Evolutionary conservation across 106 monocot species (phyloP).

Genomic region (Iris macrosiphon): DNA sequence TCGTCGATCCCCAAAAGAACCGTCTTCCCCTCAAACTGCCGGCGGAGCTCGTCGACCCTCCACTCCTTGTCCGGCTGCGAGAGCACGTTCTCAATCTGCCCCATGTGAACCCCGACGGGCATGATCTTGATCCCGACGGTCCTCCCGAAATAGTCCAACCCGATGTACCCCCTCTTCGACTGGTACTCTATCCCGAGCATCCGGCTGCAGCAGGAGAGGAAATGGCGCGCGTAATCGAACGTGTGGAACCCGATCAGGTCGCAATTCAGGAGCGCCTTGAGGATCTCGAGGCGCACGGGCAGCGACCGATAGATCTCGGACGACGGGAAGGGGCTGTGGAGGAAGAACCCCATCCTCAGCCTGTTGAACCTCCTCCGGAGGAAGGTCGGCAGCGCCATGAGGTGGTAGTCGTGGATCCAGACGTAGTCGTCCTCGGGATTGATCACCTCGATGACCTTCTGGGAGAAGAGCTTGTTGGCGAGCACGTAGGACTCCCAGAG

Average conservation of each 20-base stretch:
- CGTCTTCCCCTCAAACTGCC: constrained; percentile 50
- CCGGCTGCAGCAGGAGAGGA: constrained; percentile 39
- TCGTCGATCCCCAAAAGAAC: constrained; percentile 82
- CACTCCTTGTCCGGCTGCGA: constrained; percentile 39
- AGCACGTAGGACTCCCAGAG: constrained; percentile 51
- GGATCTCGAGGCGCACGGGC: constrained; percentile 52
- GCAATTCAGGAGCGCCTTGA: constrained; percentile 43
- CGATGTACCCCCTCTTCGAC: constrained; percentile 52
- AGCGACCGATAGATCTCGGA: constrained; percentile 53
- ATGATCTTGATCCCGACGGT: constrained; percentile 79
- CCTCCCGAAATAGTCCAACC: constrained; percentile 61
- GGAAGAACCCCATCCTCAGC: constrained; percentile 53
- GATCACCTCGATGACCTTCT: constrained; percentile 52
- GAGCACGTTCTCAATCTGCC: constrained; percentile 45
- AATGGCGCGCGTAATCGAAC: constrained; percentile 59
- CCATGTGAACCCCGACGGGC: constrained; percentile 81
- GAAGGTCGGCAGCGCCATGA: constrained; percentile 55
- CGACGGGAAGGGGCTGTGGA: constrained; percentile 56
- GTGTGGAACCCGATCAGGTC: constrained; percentile 67
- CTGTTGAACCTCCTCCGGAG: constrained; percentile 39
- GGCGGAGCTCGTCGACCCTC: constrained; percentile 35
- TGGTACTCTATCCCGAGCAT: constrained; percentile 52
- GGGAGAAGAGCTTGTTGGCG: constrained; percentile 41
- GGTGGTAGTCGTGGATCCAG: constrained; percentile 68
- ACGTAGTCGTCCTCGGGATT: constrained; percentile 60